Percentiles rank a stretch among this genome's conserved stretches.
Evolutionary conservation across 176 grass and related monocot species (phyloP).

Genomic region (Miscanthus lutarioriparius): DNA sequence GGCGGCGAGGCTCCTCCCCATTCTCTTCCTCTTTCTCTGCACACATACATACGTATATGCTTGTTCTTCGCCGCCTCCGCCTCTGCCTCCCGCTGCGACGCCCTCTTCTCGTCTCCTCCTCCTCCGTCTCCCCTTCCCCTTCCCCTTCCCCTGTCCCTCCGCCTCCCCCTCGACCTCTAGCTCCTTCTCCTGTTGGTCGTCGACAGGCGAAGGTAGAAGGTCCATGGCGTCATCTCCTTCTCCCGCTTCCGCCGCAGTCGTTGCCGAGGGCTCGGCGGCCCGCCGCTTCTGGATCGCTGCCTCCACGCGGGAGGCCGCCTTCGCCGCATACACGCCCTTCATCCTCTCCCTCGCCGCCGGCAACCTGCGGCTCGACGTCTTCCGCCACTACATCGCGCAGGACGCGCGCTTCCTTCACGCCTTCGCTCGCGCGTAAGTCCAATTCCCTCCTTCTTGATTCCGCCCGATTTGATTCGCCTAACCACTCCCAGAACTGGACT

Average conservation of each 20-base stretch:
- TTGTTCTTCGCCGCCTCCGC: conserved; percentile 13
- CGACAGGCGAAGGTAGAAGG: not conserved
- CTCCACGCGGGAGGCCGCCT: conserved; percentile 67
- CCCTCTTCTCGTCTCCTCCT: not conserved
- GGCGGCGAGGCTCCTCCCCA: conserved; percentile 14
- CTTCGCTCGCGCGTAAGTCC: conserved; percentile 75
- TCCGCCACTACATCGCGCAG: conserved; percentile 84
- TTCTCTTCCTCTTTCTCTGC: not conserved
- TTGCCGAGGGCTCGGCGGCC: conserved; percentile 66
- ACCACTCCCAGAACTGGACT: not conserved
- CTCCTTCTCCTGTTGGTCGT: not conserved
- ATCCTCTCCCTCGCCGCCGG: conserved; percentile 78
- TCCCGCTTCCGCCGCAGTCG: conserved; percentile 34
- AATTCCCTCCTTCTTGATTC: not conserved
- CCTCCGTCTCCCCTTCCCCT: not conserved
- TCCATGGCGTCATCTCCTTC: conserved; percentile 40
- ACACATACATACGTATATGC: conserved; percentile 19
- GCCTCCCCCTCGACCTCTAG: not conserved
- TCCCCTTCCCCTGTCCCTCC: not conserved
- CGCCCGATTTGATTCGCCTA: not conserved
- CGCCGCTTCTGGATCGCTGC: conserved; percentile 83
- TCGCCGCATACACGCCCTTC: conserved; percentile 78
- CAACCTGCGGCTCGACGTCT: conserved; percentile 53
- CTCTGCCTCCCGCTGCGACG: conserved; percentile 36
- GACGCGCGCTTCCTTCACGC: conserved; percentile 82